These are phyloP conservation scores for Lentinula edodes DNA, from an alignment of 768 basidiomycete genomes.

Conservation along the genomic window DNA sequence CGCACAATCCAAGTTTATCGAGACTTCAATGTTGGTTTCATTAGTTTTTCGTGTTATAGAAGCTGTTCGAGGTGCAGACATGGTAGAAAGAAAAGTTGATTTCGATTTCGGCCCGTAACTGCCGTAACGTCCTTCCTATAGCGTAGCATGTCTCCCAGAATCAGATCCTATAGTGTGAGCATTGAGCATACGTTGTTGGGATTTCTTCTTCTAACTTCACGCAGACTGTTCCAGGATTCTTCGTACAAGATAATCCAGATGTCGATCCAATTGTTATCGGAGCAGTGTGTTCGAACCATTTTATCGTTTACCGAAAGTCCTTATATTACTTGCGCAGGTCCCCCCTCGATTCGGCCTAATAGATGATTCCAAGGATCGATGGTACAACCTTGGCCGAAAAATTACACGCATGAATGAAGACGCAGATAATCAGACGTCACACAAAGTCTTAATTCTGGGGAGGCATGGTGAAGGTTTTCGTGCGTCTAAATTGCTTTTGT, in stretches of 20 bases:
- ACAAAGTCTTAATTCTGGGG: slow-evolving; percentile 62
- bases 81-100: not conserved
- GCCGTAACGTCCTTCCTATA: not conserved
- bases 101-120: not conserved
- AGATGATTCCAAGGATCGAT: slow-evolving; percentile 42
- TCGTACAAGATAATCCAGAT: slow-evolving; percentile 1
- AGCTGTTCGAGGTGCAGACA: slow-evolving; percentile 47
- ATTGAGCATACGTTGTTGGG: not conserved
- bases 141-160: not conserved
- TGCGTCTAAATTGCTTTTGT: slow-evolving; percentile 26
- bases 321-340: slow-evolving; percentile 28
- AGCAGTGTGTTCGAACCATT: not conserved
- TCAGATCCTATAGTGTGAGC: not conserved
- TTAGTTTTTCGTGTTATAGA: slow-evolving; percentile 78
- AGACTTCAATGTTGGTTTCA: slow-evolving; percentile 87
- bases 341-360: slow-evolving; percentile 55
- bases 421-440: slow-evolving; percentile 31
- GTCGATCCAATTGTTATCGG: not conserved
- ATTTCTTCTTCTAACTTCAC: not conserved
- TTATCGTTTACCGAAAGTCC: not conserved
- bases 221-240: not conserved
- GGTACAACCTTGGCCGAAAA: slow-evolving; percentile 36
- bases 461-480: slow-evolving; percentile 75
- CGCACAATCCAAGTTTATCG: slow-evolving; percentile 73
- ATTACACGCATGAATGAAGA: slow-evolving; percentile 43